Evolutionary conservation across 2,329 filamentous ascomycete genomes (phyloP).

Genomic region (Xylaria sp.): DNA sequence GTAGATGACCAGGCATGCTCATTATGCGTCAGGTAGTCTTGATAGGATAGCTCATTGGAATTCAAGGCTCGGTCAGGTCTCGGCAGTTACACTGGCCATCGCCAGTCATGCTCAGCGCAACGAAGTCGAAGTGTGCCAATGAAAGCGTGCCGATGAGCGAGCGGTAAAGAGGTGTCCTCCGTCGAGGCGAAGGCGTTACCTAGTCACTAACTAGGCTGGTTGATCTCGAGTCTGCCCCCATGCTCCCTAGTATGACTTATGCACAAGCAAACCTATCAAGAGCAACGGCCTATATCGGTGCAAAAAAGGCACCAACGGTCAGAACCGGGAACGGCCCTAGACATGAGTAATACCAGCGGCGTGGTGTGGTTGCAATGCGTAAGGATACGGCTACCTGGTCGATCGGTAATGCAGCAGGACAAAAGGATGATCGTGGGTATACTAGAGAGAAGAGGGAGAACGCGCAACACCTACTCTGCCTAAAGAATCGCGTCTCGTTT

Average conservation of each 20-base stretch:
- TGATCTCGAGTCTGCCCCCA: constrained; percentile 1
- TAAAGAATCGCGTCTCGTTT: constrained; percentile 23
- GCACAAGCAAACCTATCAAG: constrained; percentile 11
- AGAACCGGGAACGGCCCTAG: constrained; percentile 26
- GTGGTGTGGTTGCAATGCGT: constrained; percentile 36
- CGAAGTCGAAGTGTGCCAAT: constrained; percentile 2
- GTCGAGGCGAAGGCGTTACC: constrained; percentile 11
- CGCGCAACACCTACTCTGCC: constrained; percentile 19
- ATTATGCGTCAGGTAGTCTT: neutral
- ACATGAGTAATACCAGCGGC: constrained; percentile 31
- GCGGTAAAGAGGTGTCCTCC: constrained; percentile 13
- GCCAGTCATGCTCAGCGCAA: constrained; percentile 12
- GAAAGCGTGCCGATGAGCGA: neutral
- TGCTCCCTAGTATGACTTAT: constrained; percentile 12
- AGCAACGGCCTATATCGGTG: constrained; percentile 12
- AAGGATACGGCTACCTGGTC: constrained; percentile 24
- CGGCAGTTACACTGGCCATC: constrained; percentile 25
- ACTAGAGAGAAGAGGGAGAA: neutral
- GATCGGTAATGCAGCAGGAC: constrained; percentile 27
- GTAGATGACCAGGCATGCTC: constrained; percentile 15
- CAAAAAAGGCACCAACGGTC: constrained; percentile 10
- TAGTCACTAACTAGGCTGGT: constrained; percentile 12
- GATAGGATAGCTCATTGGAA: neutral
- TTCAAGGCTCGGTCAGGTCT: constrained; percentile 16
- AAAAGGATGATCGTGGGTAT: constrained; percentile 15